Percentiles rank a stretch among this genome's conserved stretches.
Evolutionary conservation across 805 yeast genomes (phyloP).

Genomic region (Candida adriatica): DNA sequence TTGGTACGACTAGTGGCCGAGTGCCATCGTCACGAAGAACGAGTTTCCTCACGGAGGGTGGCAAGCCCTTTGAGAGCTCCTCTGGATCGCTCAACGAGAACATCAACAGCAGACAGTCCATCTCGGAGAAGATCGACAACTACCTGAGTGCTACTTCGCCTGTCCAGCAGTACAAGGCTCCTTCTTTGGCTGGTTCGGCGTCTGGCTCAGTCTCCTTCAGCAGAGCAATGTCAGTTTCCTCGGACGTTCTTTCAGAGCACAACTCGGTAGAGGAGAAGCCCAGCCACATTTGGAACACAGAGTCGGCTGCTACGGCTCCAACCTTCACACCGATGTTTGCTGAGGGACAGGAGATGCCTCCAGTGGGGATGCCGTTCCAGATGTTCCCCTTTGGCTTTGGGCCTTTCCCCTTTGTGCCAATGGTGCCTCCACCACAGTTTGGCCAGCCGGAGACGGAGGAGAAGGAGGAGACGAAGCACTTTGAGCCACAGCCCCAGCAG

Average conservation of each 20-base stretch:
- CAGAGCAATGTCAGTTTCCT: constrained; percentile 21
- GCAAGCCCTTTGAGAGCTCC: constrained; percentile 23
- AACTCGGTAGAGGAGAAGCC: constrained; percentile 24
- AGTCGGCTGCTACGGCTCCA: constrained; percentile 53
- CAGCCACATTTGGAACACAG: constrained; percentile 57
- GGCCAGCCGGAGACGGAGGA: constrained; percentile 1
- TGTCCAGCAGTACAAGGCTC: constrained; percentile 23
- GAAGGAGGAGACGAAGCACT: constrained; percentile 1
- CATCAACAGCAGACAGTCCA: constrained; percentile 22
- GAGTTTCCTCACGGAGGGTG: constrained; percentile 36
- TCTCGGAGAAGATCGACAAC: constrained; percentile 54
- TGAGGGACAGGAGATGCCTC: constrained; percentile 12
- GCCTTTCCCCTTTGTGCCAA: constrained; percentile 31
- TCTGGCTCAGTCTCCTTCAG: constrained; percentile 2
- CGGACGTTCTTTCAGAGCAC: constrained; percentile 29
- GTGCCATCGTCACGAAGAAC: constrained; percentile 43
- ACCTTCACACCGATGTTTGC: constrained; percentile 45
- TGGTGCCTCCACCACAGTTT: constrained; percentile 23
- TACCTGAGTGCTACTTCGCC: constrained; percentile 40
- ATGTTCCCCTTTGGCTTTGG: constrained; percentile 31
- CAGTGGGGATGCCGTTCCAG: constrained; percentile 22
- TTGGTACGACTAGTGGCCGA: constrained; percentile 27
- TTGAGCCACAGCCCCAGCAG: constrained; percentile 17
- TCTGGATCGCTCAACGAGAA: constrained; percentile 26
- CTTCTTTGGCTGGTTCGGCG: too few species aligned